Base-by-base conservation (phyloP, 345 rosid genomes). In the Citrus reticulata region DNA sequence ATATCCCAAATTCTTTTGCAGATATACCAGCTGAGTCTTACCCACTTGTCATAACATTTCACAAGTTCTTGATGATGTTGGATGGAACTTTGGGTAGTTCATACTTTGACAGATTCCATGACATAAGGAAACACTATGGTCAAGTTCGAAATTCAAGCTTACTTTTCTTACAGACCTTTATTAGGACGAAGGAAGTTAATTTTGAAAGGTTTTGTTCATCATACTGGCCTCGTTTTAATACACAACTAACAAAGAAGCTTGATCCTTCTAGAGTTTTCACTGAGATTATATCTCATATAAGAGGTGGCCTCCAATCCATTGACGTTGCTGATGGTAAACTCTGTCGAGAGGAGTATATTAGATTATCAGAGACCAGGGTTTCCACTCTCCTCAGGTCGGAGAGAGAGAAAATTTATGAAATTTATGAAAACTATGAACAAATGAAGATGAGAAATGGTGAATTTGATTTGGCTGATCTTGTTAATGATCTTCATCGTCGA, bases 381-480 rank as follows among this genome's bases (percentile, higher is more conserved):
- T 90, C 90, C 20, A 81, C 81, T 69, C 76, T 89, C 40, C 83
- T 54, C 32, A 64, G 2, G 65, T 75, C 17, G 35, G 40, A 84
- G 51, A 85, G 91, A 37, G 79, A 83, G n/a, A 46, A n/a, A 6
- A 81, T 87, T 22, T 89, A 87, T 81, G 87, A 84, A 20, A 58
- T 81, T 57, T 90, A 80, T 77, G 78, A 75, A 24, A 81, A 68
- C 16, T 90, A 90, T 72, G 92, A 90, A 71, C 79, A 76, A 81
- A 84, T 79, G 87, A 90, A 86, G 77, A 30, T 35, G 32, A 35
- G 32, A 73, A 84, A 81, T 9, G 85, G 83, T 57, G 92, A 90
- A 55, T 90, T 86, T 76, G 91, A 90, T 77, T 69, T 86, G 81
- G 86, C 94, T 1, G 94, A 90, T 86, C 37, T 90, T 22, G 92